Conservation (phyloP, 768 basidiomycete genomes). For the Tephrocybe sp. region DNA sequence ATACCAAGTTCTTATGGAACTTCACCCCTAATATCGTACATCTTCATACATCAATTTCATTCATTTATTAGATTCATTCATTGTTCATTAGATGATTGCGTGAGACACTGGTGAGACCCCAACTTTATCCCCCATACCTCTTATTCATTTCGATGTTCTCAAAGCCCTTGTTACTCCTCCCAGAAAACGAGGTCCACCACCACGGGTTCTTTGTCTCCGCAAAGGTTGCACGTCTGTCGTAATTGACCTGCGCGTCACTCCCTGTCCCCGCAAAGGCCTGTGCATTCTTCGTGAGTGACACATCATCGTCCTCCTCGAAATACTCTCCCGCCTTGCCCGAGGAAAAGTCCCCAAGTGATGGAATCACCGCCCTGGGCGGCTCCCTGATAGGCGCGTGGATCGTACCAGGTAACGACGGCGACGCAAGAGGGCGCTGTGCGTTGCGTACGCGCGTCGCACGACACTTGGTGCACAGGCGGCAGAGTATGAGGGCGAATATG, state of each 20-base stretch:
- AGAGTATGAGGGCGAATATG: background rate
- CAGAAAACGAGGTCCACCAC: background rate
- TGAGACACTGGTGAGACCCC: too few species aligned
- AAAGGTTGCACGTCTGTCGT: background rate
- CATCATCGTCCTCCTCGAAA: slow-evolving; percentile 3
- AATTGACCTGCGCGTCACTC: background rate
- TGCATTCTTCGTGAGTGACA: slow-evolving; percentile 5
- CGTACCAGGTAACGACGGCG: background rate
- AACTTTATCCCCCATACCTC: background rate
- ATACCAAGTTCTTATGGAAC: background rate
- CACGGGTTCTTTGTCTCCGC: background rate
- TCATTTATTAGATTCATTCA: background rate
- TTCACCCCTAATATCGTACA: background rate
- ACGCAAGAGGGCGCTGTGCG: background rate
- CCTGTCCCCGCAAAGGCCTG: slow-evolving; percentile 3
- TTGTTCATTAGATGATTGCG: too few species aligned
- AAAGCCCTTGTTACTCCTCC: background rate
- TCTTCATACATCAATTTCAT: background rate
- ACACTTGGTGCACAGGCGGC: background rate
- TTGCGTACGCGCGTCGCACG: background rate
- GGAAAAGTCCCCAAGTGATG: background rate
- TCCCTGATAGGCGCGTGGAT: background rate
- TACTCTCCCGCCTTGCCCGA: slow-evolving; percentile 10
- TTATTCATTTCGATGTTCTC: slow-evolving; percentile 6
- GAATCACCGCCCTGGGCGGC: background rate